A percentile compares a stretch with the other conserved stretches of the same genome.
These are phyloP conservation scores for Theobroma grandiflorum DNA, from an alignment of 441 rosid genomes.

Conservation along the genomic window DNA sequence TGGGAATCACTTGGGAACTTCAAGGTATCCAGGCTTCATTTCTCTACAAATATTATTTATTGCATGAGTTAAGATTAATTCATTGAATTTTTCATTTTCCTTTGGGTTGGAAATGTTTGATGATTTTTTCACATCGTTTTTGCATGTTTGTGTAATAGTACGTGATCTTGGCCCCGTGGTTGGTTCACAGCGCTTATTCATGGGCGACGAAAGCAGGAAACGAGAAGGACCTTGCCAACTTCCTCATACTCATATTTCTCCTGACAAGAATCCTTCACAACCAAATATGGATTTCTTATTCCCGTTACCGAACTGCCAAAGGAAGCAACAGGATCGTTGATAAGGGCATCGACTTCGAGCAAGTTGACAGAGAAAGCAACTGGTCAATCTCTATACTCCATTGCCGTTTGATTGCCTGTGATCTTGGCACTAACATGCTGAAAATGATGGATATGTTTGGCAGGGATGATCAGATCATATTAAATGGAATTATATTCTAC, in stretches of 20 bases:
- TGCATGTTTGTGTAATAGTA: constrained; percentile 39
- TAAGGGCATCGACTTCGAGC: constrained; percentile 57
- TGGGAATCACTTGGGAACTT: constrained; percentile 63
- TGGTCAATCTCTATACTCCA: constrained; percentile 35
- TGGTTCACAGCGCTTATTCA: constrained; percentile 45
- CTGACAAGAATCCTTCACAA: constrained; percentile 56
- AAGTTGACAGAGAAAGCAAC: constrained; percentile 61
- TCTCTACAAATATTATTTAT: too few relatives aligned
- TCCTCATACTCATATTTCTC: constrained; percentile 48
- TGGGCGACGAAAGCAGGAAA: constrained; percentile 30
- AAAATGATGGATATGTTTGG: background rate
- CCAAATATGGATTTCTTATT: constrained; percentile 65
- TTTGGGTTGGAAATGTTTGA: background rate
- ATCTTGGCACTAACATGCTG: background rate
- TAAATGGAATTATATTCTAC: constrained; percentile 44
- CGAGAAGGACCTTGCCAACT: constrained; percentile 36
- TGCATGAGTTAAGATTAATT: too few relatives aligned
- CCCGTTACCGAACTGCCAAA: constrained; percentile 59
- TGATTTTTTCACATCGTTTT: background rate
- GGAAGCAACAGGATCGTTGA: constrained; percentile 56
- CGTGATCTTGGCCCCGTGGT: constrained; percentile 61
- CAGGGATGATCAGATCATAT: constrained; percentile 48
- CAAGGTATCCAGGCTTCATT: constrained; percentile 42
- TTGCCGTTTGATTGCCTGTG: too few relatives aligned
- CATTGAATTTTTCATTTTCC: background rate